These are phyloP conservation scores for Diplosphaera chodatii DNA, from an alignment of 139 green algal species.

Conservation along the genomic window DNA sequence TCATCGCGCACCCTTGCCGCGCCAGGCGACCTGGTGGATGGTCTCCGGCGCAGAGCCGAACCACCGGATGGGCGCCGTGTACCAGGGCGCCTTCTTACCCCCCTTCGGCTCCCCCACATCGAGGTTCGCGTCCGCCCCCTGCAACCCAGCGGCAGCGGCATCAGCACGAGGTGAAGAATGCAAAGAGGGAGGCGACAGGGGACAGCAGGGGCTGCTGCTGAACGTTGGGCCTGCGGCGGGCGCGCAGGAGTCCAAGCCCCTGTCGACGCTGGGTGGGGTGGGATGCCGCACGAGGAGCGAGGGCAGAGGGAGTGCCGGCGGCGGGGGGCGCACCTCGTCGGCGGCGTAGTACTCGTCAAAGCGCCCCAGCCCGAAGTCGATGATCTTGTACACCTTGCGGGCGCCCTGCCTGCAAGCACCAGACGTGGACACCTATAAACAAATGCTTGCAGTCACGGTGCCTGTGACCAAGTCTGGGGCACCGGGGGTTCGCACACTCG, in stretches of 20 bases:
- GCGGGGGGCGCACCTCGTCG: background rate
- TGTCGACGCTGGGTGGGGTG: too few species aligned
- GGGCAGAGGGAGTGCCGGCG: too few species aligned
- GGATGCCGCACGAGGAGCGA: too few species aligned
- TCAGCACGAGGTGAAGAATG: too few species aligned
- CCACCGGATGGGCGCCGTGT: background rate
- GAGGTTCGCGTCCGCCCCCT: background rate
- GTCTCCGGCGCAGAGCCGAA: background rate
- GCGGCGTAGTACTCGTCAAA: slow-evolving; percentile 11
- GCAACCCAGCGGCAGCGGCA: too few species aligned
- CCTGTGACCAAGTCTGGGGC: too few species aligned
- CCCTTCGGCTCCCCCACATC: background rate
- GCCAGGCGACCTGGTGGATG: background rate
- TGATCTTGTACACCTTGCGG: slow-evolving; percentile 10
- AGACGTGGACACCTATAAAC: too few species aligned
- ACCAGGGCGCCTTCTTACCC: background rate
- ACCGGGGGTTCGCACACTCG: too few species aligned
- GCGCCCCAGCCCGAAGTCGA: slow-evolving; percentile 20
- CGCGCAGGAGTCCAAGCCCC: too few species aligned
- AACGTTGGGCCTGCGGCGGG: too few species aligned
- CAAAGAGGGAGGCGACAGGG: too few species aligned
- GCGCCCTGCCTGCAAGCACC: background rate
- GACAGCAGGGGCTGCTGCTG: too few species aligned
- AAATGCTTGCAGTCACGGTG: background rate
- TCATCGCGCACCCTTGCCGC: background rate